Evolutionary conservation across 1,284 basidiomycete species (phyloP), one percentile per base, ranked within the genome.

Genomic region (Heterobasidion occidentale): DNA sequence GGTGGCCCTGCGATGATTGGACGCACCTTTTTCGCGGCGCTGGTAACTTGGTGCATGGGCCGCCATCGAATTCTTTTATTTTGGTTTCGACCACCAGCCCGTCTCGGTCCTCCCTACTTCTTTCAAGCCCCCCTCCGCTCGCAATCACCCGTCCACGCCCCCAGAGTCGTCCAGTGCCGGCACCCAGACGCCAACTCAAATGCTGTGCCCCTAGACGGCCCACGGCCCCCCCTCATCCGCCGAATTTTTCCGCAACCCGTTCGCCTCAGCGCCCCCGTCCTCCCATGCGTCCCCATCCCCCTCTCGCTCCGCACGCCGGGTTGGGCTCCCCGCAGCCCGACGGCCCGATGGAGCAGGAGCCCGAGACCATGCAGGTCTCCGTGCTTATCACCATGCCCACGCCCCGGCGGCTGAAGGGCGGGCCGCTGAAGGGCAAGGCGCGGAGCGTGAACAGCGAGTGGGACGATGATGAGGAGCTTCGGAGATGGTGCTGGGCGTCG

Each of bases 361-460:
- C 56, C 20, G 64, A 65, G 50, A 60, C 14, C 2, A 36, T 77
- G 17, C 79, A 83, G 63, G 73, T 87, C 11, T 75, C 80, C 27
- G 77, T 87, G 7, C 71, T 88, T 55, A 74, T 88, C 56, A 74
- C 78, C 36, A 86, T 88, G 84, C 85, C 85, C 2, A 72, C 76
- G 35, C 72, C 67, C 12, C 68, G 67, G 35, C 64, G 64, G 14
- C 59, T 64, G 36, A 46, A 35, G 56, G 45, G 54, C 58, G 51
- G 51, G 47, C 50, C 57, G 27, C 44, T 54, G 35, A 71, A 70
- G 63, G 69, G 69, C 35, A 70, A 71, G 62, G 64, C 56, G 60
- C 60, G 61, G 51, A 65, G 61, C 19, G 27, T 56, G 53, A 34
- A 36, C 17, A 60, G 56, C 20, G 62, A 61, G n/a, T 58, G 54